Percentiles rank a stretch among this genome's conserved stretches.
phyloP scores from a whole-genome alignment of 129 eudicot species.

The Pulicaria dysenterica region DNA sequence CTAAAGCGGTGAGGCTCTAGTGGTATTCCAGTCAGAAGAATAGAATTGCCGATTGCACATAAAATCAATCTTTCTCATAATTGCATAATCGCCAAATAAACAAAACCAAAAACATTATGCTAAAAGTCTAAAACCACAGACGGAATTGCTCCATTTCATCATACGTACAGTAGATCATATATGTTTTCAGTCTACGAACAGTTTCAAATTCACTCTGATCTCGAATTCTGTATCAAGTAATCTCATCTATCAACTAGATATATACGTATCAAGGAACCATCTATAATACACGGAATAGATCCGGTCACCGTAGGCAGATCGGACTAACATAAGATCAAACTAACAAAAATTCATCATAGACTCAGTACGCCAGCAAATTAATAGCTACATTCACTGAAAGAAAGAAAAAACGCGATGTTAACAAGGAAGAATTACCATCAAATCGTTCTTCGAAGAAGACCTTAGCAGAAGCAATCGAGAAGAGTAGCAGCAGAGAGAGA shows the following conservation, averaged over 20 bases:
- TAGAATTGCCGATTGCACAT: background rate
- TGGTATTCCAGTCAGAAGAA: conserved; percentile 2
- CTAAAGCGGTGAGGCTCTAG: background rate
- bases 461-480: conserved; percentile 62
- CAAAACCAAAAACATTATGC: too few relatives aligned
- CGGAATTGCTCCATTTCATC: too few relatives aligned
- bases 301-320: background rate
- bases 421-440: conserved; percentile 48
- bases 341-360: background rate
- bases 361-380: background rate
- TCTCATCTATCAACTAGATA: conserved; percentile 21
- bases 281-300: background rate
- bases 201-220: conserved; percentile 4
- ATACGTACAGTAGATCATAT: too few relatives aligned
- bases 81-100: too few relatives aligned
- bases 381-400: background rate
- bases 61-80: background rate
- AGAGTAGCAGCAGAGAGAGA: conserved; percentile 41
- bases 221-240: background rate
- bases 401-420: background rate
- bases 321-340: conserved; percentile 6
- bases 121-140: too few relatives aligned
- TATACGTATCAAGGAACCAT: background rate
- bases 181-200: background rate
- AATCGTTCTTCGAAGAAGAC: conserved; percentile 92